Conservation (phyloP, 2,329 filamentous ascomycete genomes). For the Aspergillus quadrilineatus region DNA sequence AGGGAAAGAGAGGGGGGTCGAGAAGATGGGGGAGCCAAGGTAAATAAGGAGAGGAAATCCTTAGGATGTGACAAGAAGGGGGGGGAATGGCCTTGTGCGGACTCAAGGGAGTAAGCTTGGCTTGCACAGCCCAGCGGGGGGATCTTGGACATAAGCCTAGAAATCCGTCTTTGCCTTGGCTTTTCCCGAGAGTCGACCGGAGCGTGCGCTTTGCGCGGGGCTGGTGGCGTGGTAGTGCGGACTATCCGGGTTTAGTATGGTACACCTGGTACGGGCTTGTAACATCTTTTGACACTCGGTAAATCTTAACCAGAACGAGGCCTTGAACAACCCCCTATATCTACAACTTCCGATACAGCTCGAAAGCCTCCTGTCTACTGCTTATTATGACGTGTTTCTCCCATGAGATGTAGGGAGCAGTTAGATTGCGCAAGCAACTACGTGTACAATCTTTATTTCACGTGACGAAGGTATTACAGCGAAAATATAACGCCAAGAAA, state of each 20-base stretch:
- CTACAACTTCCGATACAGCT: too few relatives aligned
- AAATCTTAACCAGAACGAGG: too few relatives aligned
- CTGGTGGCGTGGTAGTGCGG: not conserved
- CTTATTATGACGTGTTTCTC: too few relatives aligned
- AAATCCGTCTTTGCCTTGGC: not conserved
- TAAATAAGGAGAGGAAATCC: not conserved
- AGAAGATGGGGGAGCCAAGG: conserved; percentile 12
- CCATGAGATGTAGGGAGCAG: too few relatives aligned
- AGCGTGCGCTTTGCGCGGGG: not conserved
- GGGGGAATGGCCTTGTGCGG: not conserved
- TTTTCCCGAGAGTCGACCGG: not conserved
- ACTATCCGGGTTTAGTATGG: not conserved
- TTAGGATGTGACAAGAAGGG: not conserved
- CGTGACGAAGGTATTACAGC: not conserved
- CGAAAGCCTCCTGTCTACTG: too few relatives aligned
- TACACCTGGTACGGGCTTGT: not conserved
- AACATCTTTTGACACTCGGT: not conserved
- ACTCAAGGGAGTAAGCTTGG: not conserved
- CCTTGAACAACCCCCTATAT: too few relatives aligned
- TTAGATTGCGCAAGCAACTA: too few relatives aligned
- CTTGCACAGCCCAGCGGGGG: not conserved
- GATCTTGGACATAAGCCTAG: not conserved
- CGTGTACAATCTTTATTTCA: not conserved
- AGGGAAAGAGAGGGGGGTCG: not conserved
- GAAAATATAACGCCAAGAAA: not conserved